Evolutionary conservation across 805 yeast genomes (phyloP), one percentile per base, ranked within the genome.

Genomic region (Candida broadrunensis): DNA sequence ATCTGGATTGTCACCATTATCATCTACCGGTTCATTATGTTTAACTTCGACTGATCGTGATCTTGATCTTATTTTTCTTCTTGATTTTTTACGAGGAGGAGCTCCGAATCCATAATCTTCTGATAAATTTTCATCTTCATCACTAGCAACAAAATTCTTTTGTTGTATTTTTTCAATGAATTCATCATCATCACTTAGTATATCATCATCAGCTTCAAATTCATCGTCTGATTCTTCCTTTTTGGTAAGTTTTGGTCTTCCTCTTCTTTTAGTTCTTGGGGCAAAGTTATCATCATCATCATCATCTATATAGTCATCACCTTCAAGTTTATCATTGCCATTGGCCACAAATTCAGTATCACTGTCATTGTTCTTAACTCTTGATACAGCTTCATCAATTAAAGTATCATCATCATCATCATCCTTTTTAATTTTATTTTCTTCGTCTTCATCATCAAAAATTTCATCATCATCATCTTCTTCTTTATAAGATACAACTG

Each of bases 131-230:
- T 58, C 67, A 16, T 64, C 70, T 23, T 61, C 67, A 37, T 69
- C 74, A 1, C 65, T 47, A 20, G 70, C 73, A 36, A 69, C 48
- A 35, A 69, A 69, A 27, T 54, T 50, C 37, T 56, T 55, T 37
- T 64, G 66, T 42, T 61, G 56, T 37, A 67, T 55, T 39, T 50
- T 51, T 31, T 60, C 59, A 13, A 62, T 34, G 35, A 55, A 62
- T 13, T 61, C 66, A 34, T 58, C 65, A 15, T 54, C 56, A 1
- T 30, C 49, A 30, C 15, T 40, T 33, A 9, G 46, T 53, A 27
- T 43, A 14, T 36, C 38, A 15, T 36, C 46, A 25, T 46, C 49
- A 17, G 37, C 56, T n/a, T 46, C 50, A 11, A 40, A 35, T 17
- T 43, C 44, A 13, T 33, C 41, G 17, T 38, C 43, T 14, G 25